phyloP scores from a whole-genome alignment of 1,284 basidiomycete species.

The Fereydounia khargensis region DNA sequence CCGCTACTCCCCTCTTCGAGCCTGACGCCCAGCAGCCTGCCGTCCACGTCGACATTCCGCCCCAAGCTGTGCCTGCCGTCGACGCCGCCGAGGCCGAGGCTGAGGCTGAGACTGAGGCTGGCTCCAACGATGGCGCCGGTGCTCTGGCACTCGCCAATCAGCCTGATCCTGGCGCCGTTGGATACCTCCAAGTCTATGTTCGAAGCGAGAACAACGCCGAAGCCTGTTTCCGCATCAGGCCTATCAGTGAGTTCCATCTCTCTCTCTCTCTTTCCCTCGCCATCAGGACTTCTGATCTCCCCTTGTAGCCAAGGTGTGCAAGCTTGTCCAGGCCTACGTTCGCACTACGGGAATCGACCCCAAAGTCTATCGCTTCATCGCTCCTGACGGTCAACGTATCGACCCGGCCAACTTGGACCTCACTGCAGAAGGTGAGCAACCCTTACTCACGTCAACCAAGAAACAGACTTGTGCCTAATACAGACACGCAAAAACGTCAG shows the following conservation, averaged over 20 bases:
- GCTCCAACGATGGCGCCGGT: too few species aligned
- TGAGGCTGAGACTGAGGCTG: background rate
- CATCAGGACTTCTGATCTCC: background rate
- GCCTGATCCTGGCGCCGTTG: background rate
- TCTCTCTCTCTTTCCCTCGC: background rate
- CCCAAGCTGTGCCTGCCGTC: conserved; percentile 6
- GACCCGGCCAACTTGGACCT: conserved; percentile 2
- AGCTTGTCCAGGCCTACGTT: conserved; percentile 3
- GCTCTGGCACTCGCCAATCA: too few species aligned
- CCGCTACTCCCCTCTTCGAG: too few species aligned
- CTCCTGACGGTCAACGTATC: background rate
- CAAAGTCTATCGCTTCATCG: conserved; percentile 8
- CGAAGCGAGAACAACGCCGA: background rate
- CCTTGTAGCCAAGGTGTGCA: conserved; percentile 3
- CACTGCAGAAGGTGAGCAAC: conserved; percentile 1
- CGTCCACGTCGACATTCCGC: background rate
- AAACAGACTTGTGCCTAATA: too few species aligned
- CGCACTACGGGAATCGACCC: background rate
- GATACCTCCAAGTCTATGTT: background rate
- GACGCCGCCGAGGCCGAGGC: background rate
- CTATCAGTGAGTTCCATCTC: conserved; percentile 4
- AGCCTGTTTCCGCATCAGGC: conserved; percentile 2
- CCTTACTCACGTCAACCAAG: too few species aligned
- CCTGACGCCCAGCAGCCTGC: too few species aligned
- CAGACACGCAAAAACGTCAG: too few species aligned